Percentiles rank a stretch among this genome's conserved stretches.
Conservation (phyloP, 225 moss, liverwort and hornwort species). For the Ulota crispa region DNA sequence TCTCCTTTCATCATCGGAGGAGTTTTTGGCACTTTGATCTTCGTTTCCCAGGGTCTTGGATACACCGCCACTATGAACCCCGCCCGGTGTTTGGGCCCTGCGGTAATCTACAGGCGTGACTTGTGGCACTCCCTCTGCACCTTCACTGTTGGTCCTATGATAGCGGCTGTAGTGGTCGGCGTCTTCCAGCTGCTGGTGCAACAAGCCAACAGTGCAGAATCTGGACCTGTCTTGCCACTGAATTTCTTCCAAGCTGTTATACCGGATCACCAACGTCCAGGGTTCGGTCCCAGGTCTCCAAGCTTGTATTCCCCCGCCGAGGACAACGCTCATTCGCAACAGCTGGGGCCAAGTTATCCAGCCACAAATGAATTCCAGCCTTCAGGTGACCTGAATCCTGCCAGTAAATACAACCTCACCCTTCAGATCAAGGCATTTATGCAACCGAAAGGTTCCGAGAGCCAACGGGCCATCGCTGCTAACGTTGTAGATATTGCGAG, state of each 20-base stretch:
- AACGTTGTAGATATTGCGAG: conserved; percentile 20
- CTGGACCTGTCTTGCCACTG: conserved; percentile 41
- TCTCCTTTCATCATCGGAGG: conserved; percentile 51
- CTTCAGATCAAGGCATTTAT: conserved; percentile 55
- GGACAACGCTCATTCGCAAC: conserved; percentile 24
- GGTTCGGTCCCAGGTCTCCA: conserved; percentile 46
- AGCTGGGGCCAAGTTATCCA: not conserved
- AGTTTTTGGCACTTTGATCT: conserved; percentile 33
- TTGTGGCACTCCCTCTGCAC: conserved; percentile 21
- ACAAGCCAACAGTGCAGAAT: conserved; percentile 27
- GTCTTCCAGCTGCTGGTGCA: conserved; percentile 39
- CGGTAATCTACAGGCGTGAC: conserved; percentile 15
- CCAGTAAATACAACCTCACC: conserved; percentile 34
- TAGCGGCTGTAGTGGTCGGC: conserved; percentile 37
- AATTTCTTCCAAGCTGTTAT: conserved; percentile 40
- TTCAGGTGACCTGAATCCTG: conserved; percentile 9
- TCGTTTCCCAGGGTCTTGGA: conserved; percentile 40
- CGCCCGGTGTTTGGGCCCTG: conserved; percentile 55
- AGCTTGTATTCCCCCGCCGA: not conserved
- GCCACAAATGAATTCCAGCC: conserved; percentile 2
- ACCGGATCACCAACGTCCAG: conserved; percentile 51
- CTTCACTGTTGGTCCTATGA: conserved; percentile 34
- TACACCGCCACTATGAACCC: conserved; percentile 55
- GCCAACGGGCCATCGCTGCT: conserved; percentile 2
- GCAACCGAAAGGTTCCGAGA: conserved; percentile 30